These are phyloP conservation scores for Nannizziopsis barbatae DNA, from an alignment of 2,329 filamentous ascomycete genomes.

Conservation along the genomic window DNA sequence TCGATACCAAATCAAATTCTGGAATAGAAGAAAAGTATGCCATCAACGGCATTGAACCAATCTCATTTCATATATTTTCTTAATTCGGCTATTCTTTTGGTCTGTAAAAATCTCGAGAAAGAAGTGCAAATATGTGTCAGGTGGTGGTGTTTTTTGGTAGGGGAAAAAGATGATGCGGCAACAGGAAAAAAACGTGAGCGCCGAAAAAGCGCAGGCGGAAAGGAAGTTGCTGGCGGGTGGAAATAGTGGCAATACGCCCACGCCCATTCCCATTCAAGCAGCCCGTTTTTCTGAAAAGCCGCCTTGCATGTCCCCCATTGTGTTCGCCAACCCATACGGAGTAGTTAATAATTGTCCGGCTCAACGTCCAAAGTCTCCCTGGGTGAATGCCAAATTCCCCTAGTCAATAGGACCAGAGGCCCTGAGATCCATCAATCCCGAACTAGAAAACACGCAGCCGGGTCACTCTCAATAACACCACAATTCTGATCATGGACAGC, in stretches of 20 bases:
- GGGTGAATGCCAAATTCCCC: no score
- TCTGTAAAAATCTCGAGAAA: not conserved
- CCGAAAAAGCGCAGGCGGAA: not conserved
- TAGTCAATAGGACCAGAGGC: no score
- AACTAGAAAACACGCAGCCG: no score
- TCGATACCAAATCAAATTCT: conserved; percentile 6
- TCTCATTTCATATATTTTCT: conserved; percentile 10
- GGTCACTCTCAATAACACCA: no score
- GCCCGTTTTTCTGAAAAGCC: no score
- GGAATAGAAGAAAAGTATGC: conserved; percentile 8
- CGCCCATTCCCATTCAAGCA: not conserved
- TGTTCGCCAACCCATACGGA: no score
- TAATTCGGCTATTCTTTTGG: conserved; percentile 11
- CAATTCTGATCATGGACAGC: no score
- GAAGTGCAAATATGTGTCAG: not conserved
- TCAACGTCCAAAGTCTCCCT: no score
- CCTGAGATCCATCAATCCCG: no score
- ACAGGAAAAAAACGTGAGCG: conserved; percentile 3
- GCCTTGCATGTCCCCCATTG: no score
- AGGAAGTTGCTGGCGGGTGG: conserved; percentile 1
- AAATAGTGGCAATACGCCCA: conserved; percentile 6
- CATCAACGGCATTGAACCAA: conserved; percentile 8
- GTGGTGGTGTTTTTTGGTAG: not conserved
- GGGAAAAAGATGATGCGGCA: conserved; percentile 3
- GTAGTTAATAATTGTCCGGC: no score